A percentile compares a stretch with the other conserved stretches of the same genome.
Conservation (phyloP, 805 yeast genomes). For the Debaryomyces castellii region DNA sequence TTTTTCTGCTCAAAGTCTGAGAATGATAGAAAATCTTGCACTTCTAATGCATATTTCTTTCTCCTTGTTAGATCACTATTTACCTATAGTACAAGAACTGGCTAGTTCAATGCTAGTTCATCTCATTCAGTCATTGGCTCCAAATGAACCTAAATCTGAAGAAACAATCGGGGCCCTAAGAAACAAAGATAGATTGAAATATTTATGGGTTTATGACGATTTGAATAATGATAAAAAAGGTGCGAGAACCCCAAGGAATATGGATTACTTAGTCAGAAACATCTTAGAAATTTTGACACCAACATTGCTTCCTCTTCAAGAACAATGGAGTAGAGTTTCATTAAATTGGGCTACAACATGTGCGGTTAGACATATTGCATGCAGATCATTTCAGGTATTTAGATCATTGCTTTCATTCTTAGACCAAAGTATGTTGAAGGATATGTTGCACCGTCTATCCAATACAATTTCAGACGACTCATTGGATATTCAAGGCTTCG, state of each 20-base stretch:
- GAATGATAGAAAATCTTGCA: slow-evolving; percentile 61
- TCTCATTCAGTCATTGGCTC: slow-evolving; percentile 62
- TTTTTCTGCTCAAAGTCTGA: slow-evolving; percentile 63
- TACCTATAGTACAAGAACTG: slow-evolving; percentile 78
- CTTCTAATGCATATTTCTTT: slow-evolving; percentile 75
- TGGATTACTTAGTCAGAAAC: slow-evolving; percentile 72
- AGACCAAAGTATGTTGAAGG: slow-evolving; percentile 86
- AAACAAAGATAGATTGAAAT: slow-evolving; percentile 42
- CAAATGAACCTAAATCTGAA: slow-evolving; percentile 52
- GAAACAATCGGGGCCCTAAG: slow-evolving; percentile 60
- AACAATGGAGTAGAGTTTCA: slow-evolving; percentile 82
- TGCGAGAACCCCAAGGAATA: slow-evolving; percentile 79
- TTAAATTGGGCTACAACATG: slow-evolving; percentile 96
- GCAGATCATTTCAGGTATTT: slow-evolving; percentile 92
- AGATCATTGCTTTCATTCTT: slow-evolving; percentile 77
- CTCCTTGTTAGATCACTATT: slow-evolving; percentile 84
- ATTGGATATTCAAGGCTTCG: slow-evolving; percentile 89
- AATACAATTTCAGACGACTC: slow-evolving; percentile 91
- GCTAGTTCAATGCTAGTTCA: slow-evolving; percentile 76
- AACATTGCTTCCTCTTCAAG: slow-evolving; percentile 54
- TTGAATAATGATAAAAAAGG: slow-evolving; percentile 70
- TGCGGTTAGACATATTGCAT: slow-evolving; percentile 95
- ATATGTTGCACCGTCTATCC: slow-evolving; percentile 89
- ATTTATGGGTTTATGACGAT: slow-evolving; percentile 86
- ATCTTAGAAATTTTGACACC: slow-evolving; percentile 57